These are phyloP conservation scores for Gloeophyllum trabeum DNA, from an alignment of 768 basidiomycete genomes.

Conservation along the genomic window DNA sequence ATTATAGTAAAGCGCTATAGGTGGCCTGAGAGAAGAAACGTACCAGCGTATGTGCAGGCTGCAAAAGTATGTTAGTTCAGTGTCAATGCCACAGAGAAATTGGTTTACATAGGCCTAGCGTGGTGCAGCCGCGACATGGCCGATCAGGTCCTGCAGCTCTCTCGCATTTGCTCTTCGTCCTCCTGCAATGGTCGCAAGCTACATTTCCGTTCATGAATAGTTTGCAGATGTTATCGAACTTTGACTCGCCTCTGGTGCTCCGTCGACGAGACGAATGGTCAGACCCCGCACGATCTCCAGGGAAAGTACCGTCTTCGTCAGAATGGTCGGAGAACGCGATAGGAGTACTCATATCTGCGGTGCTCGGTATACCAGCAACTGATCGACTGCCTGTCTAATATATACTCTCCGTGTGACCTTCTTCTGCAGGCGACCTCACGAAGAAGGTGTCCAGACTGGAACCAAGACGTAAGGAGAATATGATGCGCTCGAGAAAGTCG, in stretches of 20 bases:
- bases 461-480: no score
- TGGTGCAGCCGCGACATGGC: conserved; percentile 20
- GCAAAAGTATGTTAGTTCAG: neutral
- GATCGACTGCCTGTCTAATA: no score
- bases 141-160: conserved; percentile 10
- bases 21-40: neutral
- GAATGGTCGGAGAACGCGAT: conserved; percentile 13
- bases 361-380: no score
- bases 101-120: conserved; percentile 16
- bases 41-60: conserved; percentile 18
- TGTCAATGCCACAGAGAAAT: no score
- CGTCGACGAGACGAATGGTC: conserved; percentile 8
- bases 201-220: neutral
- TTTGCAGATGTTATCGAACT: neutral
- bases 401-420: no score
- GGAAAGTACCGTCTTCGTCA: conserved; percentile 14
- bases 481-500: no score
- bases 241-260: conserved; percentile 16
- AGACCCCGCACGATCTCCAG: conserved; percentile 3
- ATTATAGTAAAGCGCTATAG: neutral
- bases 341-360: conserved; percentile 12
- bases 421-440: no score
- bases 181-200: conserved; percentile 27
- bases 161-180: conserved; percentile 26
- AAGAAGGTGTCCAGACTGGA: no score